Percentiles rank a stretch among this genome's conserved stretches.
Evolutionary conservation across 495 filamentous ascomycete genomes (phyloP).

Genomic region (Aspergillus mulundensis): DNA sequence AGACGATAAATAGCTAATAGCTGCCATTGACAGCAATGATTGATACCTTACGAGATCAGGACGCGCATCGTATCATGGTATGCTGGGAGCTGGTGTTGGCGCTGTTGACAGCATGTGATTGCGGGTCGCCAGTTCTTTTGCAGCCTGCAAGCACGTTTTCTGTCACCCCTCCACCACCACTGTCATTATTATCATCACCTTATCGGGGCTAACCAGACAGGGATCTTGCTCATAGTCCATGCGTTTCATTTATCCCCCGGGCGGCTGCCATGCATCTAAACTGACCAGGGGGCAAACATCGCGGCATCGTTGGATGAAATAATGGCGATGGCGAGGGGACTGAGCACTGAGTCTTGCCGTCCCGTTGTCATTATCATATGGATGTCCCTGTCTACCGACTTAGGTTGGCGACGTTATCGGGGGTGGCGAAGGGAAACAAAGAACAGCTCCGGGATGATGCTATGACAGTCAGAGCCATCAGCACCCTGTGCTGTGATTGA

Average conservation of each 20-base stretch:
- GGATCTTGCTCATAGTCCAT: background rate
- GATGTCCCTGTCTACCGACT: background rate
- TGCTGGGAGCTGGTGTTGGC: constrained; percentile 3
- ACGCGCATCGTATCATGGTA: constrained; percentile 1
- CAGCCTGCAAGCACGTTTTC: constrained; percentile 9
- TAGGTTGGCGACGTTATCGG: constrained; percentile 10
- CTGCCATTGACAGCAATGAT: constrained; percentile 1
- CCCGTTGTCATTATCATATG: constrained; percentile 6
- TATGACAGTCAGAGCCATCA: constrained; percentile 6
- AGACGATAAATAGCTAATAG: constrained; percentile 5
- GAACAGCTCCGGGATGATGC: background rate
- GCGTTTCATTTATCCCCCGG: background rate
- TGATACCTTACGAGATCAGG: constrained; percentile 6
- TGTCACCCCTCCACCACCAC: constrained; percentile 1
- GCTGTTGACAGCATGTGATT: constrained; percentile 20
- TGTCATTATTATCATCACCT: background rate
- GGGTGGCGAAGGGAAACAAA: constrained; percentile 12
- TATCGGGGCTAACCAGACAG: background rate
- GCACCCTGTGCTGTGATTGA: background rate
- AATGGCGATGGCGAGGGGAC: background rate
- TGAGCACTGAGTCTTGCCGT: constrained; percentile 3
- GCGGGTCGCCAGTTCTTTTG: constrained; percentile 13
- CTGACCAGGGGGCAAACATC: constrained; percentile 13
- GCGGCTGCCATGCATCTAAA: constrained; percentile 15
- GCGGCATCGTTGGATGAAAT: background rate